Base-by-base conservation (phyloP, 2,329 filamentous ascomycete species). In the Xylaria sp. region DNA sequence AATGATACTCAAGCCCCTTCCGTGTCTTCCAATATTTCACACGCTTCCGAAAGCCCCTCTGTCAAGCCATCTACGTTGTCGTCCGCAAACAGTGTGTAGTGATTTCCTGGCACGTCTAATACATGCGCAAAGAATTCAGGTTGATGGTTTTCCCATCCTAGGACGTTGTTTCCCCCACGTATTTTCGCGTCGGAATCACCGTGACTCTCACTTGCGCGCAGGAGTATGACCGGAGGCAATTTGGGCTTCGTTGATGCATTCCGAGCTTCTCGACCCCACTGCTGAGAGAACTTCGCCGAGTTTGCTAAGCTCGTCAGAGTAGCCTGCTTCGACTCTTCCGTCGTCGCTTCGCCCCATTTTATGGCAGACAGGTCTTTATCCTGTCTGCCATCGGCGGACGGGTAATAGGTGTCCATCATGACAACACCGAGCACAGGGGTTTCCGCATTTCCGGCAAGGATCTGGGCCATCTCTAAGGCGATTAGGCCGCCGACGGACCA, bases 331-430 rank as follows among this genome's bases (percentile, higher is more conserved):
- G 63, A 66, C 56, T 66, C 63, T 39, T 60, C 63, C 12, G 63
- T 66, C 8, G 63, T 66, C 48, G 63, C 63, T 20, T 66, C 63
- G 28, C 63, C 63, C 63, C 63, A 66, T 66, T 66, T 20, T 54
- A 66, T 61, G 13, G 63, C 46, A 5, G 63, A 18, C 39, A 15
- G 23, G 48, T 66, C 63, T 61, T 28, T 52, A 20, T 55, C 48
- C 46, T 23, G 28, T 7, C 25, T 25, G n/a, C 6, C 54, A 20
- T 61, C 56, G 23, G 56, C 56, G 25, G 63, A 66, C 23, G 56
- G 63, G 33, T 65, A 65, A 41, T 54, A 66, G 8, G 63, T 66
- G 20, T 66, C 63, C 36, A 66, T 55, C 63, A 66, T 66, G 48
- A 66, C 25, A 25, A 66, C 63, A 9, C 63, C 63, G 6, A 66